Evolutionary conservation across 352 stramenopile species (phyloP), one percentile per base, ranked within the genome.

Genomic region (Thraustochytrium striatum): DNA sequence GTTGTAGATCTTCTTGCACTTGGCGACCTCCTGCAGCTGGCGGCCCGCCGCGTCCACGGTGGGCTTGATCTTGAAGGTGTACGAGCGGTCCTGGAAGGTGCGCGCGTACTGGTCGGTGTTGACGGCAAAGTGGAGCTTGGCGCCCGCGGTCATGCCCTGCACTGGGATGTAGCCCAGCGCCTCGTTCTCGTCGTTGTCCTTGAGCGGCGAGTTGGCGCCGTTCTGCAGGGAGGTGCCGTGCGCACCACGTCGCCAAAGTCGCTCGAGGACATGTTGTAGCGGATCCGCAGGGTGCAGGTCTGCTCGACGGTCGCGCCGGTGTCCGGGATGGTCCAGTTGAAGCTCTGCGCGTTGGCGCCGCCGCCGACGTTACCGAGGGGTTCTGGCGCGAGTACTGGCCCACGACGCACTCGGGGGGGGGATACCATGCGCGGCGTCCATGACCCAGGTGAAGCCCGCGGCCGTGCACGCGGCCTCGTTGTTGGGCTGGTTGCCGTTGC

Each of bases 21-120:
- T 39, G n/a, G 32, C 36, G n/a, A n/a, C n/a, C n/a, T n/a, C n/a
- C n/a, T n/a, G n/a, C n/a, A n/a, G n/a, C n/a, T n/a, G n/a, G n/a
- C 41, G 9, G 38, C 65, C 72, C 32, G 35, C 38, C 0, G 11
- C 41, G 21, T 35, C 28, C 1, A 43, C 41, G 5, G 39, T 19
- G 8, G n/a, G 65, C 44, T 43, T 21, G 47, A 81, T 70, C 13
- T 81, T 57, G 36, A 81, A 81, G 21, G 38, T 35, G 57, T 75
- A 81, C 2, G 72, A 73, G 32, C 72, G 70, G 25, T 62, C 33
- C 25, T 68, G 82, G 55, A 87, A 87, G 68, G 84, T 87, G n/a
- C 84, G 70, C n/a, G 35, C 70, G 70, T 85, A 86, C 82, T 87
- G 84, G 57, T 87, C 84, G 43, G 84, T 87, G 79, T 87, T 87